Evolutionary conservation across 345 rosid genomes (phyloP), one percentile per base, ranked within the genome.

Genomic region (Populus alba): DNA sequence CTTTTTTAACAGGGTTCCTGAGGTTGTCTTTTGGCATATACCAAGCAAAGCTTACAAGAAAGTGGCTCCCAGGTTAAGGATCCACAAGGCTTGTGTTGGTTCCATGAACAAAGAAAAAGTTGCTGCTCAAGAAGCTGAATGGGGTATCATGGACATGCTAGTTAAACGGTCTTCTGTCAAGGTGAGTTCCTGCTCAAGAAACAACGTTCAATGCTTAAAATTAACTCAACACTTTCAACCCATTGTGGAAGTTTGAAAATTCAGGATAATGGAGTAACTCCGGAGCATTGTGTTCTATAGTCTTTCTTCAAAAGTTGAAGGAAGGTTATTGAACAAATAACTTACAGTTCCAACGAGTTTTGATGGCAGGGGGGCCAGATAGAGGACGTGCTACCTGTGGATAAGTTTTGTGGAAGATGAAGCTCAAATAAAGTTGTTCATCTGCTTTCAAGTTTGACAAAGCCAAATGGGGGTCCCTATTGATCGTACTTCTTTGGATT

Each of bases 21-120:
- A 96, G 88, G 71, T 96, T 62, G 79, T 96, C 61, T 92, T 96
- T 83, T 96, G 97, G 98, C 99, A 96, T 55, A 88, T 94, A 87
- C 99, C 98, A 1, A 91, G 93, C 82, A 87, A 86, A 82, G 94
- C 94, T 78, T 94, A 83, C 78, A 75, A 86, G 82, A 82, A 86
- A 70, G 98, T 96, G 75, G 95, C 99, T 77, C 97, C 98, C 20
- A 5, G 6, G 85, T 77, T 81, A 35, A 59, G 84, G 79, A 81
- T 96, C 65, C 70, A 43, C 72, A 86, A 82, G 82, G 97, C 97
- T 70, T 96, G 97, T 20, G 93, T 91, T 0, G 98, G 99, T 53
- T 92, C 97, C 38, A 91, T 94, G 53, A 96, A 94, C 87, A 88
- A 79, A 83, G 97, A 92, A 81, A 84, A 38, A 31, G 94, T 92